Conservation (phyloP, 371 early-diverging fungal species). For the Actinomortierella wolfii region DNA sequence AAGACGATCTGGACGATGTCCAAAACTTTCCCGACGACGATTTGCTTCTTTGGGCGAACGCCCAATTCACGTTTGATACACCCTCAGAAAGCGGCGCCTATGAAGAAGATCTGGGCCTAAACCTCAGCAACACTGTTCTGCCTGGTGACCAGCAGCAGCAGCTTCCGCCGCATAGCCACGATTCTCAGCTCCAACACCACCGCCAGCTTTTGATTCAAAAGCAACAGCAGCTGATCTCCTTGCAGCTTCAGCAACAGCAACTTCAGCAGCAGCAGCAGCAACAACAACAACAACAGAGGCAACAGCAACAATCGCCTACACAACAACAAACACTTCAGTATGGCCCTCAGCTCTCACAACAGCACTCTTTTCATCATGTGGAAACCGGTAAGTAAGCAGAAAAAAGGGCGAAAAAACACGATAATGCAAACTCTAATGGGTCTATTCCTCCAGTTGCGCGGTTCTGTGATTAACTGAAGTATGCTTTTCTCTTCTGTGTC, state of each 20-base stretch:
- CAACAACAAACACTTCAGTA: background rate
- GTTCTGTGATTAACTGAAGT: too few relatives aligned
- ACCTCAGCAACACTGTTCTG: conserved; percentile 7
- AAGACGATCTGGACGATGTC: conserved; percentile 31
- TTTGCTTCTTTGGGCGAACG: conserved; percentile 73
- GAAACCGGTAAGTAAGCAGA: too few relatives aligned
- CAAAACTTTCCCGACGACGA: conserved; percentile 51
- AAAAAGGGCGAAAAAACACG: too few relatives aligned
- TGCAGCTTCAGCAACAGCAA: conserved; percentile 27
- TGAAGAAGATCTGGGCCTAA: conserved; percentile 38
- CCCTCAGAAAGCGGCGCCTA: conserved; percentile 43
- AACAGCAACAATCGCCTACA: conserved; percentile 11
- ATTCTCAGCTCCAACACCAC: too few relatives aligned
- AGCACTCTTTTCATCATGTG: background rate
- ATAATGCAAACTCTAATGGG: background rate
- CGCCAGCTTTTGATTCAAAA: background rate
- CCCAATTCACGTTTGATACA: conserved; percentile 72
- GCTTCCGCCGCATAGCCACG: background rate
- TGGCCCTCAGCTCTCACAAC: background rate
- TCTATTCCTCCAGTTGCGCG: too few relatives aligned
- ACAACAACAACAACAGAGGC: conserved; percentile 18
- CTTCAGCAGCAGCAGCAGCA: conserved; percentile 26
- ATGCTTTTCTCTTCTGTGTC: too few relatives aligned
- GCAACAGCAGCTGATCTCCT: background rate
- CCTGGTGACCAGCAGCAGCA: background rate